phyloP scores from a whole-genome alignment of 768 basidiomycete genomes.

The Pholiota microspora region DNA sequence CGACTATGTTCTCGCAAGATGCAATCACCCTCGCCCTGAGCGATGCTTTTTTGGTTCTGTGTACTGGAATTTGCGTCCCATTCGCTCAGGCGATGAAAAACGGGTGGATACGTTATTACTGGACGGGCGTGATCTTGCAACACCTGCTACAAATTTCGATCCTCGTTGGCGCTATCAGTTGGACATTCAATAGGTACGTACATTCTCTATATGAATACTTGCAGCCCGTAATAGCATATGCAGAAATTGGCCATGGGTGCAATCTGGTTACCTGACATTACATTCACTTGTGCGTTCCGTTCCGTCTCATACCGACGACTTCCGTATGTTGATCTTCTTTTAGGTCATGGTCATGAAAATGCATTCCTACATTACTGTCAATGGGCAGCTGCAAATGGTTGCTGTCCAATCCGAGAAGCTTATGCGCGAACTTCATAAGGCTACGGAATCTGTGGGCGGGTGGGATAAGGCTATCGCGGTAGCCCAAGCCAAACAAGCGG shows the following conservation, averaged over 20 bases:
- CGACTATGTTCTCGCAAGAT: constrained; percentile 84
- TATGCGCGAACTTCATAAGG: constrained; percentile 42
- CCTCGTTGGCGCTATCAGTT: constrained; percentile 72
- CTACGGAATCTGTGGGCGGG: constrained; percentile 56
- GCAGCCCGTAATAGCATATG: neutral
- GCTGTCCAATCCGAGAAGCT: constrained; percentile 43
- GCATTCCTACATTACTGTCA: constrained; percentile 90
- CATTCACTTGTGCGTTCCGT: constrained; percentile 71
- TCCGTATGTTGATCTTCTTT: neutral
- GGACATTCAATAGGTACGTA: constrained; percentile 83
- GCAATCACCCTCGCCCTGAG: constrained; percentile 78
- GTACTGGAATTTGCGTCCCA: constrained; percentile 77
- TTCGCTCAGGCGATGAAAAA: constrained; percentile 75
- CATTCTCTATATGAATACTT: neutral
- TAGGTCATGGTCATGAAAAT: constrained; percentile 92
- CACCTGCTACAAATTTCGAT: constrained; percentile 75
- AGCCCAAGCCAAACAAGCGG: constrained; percentile 45
- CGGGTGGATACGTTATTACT: constrained; percentile 82
- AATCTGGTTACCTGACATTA: constrained; percentile 85
- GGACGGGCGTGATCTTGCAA: constrained; percentile 74
- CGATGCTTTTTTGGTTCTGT: constrained; percentile 77
- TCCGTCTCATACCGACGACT: neutral
- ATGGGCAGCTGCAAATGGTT: constrained; percentile 73
- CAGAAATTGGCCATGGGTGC: constrained; percentile 97
- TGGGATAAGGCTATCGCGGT: constrained; percentile 59